These are phyloP conservation scores for Tylopilus vinaceipallidus DNA, from an alignment of 768 basidiomycete genomes.

Conservation along the genomic window DNA sequence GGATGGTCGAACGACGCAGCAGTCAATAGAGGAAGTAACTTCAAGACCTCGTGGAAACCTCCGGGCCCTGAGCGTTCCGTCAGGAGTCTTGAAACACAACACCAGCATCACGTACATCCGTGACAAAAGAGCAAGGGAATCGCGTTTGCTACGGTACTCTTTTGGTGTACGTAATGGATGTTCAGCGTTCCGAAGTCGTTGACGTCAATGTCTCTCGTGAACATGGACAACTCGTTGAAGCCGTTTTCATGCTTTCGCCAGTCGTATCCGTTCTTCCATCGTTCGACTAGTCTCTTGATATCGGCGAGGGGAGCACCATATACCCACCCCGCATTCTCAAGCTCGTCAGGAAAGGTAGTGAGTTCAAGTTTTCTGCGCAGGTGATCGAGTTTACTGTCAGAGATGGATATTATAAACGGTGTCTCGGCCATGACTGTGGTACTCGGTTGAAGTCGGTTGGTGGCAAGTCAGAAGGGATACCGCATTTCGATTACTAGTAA, in stretches of 20 bases:
- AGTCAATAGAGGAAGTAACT: slow-evolving; percentile 54
- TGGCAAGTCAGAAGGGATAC: no score
- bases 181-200: slow-evolving; percentile 46
- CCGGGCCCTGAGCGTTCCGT: slow-evolving; percentile 48
- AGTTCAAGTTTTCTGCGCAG: slow-evolving; percentile 48
- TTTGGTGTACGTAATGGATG: slow-evolving; percentile 60
- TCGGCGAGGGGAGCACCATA: slow-evolving; percentile 53
- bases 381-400: slow-evolving; percentile 39
- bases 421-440: slow-evolving; percentile 29
- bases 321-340: slow-evolving; percentile 47
- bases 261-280: slow-evolving; percentile 55
- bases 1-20: slow-evolving; percentile 41
- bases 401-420: slow-evolving; percentile 47
- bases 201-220: slow-evolving; percentile 48
- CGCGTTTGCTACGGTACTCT: slow-evolving; percentile 42
- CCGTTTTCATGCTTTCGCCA: slow-evolving; percentile 52
- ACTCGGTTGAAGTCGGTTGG: background rate
- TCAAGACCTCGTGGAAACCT: slow-evolving; percentile 45
- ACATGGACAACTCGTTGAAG: slow-evolving; percentile 58
- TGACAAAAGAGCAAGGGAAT: slow-evolving; percentile 62
- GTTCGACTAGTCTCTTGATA: slow-evolving; percentile 43
- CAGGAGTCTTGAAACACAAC: background rate
- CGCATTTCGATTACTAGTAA: no score
- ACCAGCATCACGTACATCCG: slow-evolving; percentile 42
- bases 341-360: slow-evolving; percentile 54